Evolutionary conservation across 257 asterid species (phyloP), one percentile per base, ranked within the genome.

Genomic region (Petunia axillaris): DNA sequence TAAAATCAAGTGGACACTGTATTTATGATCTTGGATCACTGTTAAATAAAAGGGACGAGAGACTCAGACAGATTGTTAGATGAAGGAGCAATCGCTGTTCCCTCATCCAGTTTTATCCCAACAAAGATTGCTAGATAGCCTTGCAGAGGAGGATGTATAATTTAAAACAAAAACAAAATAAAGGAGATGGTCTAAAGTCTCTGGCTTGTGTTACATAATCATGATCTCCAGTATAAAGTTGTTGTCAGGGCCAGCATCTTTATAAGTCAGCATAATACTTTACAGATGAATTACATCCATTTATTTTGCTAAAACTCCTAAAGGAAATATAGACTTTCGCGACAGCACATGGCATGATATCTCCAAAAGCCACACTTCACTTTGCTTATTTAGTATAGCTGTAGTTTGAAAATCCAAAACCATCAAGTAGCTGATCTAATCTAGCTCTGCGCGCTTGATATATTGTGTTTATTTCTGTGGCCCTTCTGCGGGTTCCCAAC

Each of bases 161-260:
- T 25, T 25, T 25, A 25, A 25, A 25, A 25, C 25, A 25, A 25
- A 25, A 25, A 25, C 25, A 0, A 25, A 25, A 25, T 25, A 4
- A 9, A 63, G 37, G 35, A 9, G 8, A 63, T 25, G 25, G 37
- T 8, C 11, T 63, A 10, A 35, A 63, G 44, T 63, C 43, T 63
- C 68, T 36, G 68, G 68, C 68, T 63, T 36, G 43, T 43, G 48
- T 63, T 36, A 63, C 67, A 63, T 3, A 36, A 63, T 63, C 8
- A 63, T 37, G 70, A 64, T 64, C 70, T 64, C 44, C 70, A 64
- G 70, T 64, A 37, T 36, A 64, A 64, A 64, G 0, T 25, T 25
- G 25, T 0, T 25, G 25, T 25, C 25, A 25, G 25, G 25, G 25
- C 25, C 25, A 25, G 25, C 25, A 25, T 25, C 25, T 25, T 25